Percentiles rank a stretch among this genome's conserved stretches.
phyloP scores from a whole-genome alignment of 768 basidiomycete genomes.

The Mycena epipterygia region DNA sequence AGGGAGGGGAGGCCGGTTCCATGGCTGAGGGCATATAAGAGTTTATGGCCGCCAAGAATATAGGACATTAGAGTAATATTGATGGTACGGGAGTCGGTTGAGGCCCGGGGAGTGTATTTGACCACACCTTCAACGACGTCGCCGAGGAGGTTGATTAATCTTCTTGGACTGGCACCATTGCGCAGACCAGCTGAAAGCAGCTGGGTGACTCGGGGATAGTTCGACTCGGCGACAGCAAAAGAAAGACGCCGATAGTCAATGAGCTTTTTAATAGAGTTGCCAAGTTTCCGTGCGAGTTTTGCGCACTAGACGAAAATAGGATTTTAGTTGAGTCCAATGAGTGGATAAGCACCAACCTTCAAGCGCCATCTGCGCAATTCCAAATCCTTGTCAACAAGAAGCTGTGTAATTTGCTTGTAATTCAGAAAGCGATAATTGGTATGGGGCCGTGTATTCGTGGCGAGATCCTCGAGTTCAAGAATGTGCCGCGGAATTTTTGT shows the following conservation, averaged over 20 bases:
- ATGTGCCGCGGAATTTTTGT: background rate
- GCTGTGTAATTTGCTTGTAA: background rate
- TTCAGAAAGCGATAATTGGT: conserved; percentile 17
- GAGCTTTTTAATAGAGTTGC: conserved; percentile 4
- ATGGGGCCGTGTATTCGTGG: background rate
- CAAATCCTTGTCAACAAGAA: background rate
- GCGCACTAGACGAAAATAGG: background rate
- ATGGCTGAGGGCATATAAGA: conserved; percentile 34
- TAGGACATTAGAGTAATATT: conserved; percentile 22
- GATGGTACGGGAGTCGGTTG: background rate
- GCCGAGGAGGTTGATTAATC: conserved; percentile 22
- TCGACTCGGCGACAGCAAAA: conserved; percentile 3
- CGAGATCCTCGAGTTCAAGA: background rate
- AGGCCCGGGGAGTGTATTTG: background rate
- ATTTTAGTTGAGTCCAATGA: background rate
- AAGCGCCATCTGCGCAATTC: conserved; percentile 9
- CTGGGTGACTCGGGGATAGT: conserved; percentile 15
- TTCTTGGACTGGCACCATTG: conserved; percentile 22
- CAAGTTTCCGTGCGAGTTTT: conserved; percentile 12
- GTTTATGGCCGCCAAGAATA: conserved; percentile 21
- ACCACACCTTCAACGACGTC: conserved; percentile 7
- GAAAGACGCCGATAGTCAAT: conserved; percentile 11
- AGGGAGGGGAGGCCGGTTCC: conserved; percentile 17
- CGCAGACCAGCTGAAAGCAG: background rate
- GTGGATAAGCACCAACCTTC: background rate